Conservation (phyloP, 2,329 filamentous ascomycete genomes). For the Verticillium klebahnii region DNA sequence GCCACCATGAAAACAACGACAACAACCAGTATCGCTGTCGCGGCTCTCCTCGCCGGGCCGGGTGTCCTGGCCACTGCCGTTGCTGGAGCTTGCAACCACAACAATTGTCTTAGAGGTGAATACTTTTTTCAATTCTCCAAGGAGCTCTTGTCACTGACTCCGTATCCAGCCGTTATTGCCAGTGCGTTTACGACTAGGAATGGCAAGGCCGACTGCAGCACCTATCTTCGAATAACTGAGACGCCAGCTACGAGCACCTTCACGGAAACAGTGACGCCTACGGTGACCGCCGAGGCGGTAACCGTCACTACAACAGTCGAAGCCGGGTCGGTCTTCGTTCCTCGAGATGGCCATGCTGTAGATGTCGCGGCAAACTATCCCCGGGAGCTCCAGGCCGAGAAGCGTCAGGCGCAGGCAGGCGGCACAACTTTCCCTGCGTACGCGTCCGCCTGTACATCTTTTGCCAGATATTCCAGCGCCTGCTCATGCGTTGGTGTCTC, state of each 20-base stretch:
- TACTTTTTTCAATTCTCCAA: background rate
- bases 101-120: background rate
- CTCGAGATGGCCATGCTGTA: background rate
- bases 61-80: background rate
- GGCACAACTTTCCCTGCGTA: slow-evolving; percentile 13
- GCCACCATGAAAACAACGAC: background rate
- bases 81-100: background rate
- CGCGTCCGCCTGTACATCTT: slow-evolving; percentile 16
- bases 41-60: background rate
- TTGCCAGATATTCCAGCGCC: slow-evolving; percentile 17
- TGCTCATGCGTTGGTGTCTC: slow-evolving; percentile 19
- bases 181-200: background rate
- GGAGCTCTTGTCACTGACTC: background rate
- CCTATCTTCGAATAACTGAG: background rate
- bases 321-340: background rate
- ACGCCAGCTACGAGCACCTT: background rate
- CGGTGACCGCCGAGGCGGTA: background rate
- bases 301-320: background rate
- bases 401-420: background rate
- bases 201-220: background rate
- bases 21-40: background rate
- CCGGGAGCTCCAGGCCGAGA: background rate
- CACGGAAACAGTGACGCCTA: background rate
- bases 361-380: background rate
- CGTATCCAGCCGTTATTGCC: background rate